phyloP scores from a whole-genome alignment of 192 early-diverging fungal species.

The Podila verticillata region DNA sequence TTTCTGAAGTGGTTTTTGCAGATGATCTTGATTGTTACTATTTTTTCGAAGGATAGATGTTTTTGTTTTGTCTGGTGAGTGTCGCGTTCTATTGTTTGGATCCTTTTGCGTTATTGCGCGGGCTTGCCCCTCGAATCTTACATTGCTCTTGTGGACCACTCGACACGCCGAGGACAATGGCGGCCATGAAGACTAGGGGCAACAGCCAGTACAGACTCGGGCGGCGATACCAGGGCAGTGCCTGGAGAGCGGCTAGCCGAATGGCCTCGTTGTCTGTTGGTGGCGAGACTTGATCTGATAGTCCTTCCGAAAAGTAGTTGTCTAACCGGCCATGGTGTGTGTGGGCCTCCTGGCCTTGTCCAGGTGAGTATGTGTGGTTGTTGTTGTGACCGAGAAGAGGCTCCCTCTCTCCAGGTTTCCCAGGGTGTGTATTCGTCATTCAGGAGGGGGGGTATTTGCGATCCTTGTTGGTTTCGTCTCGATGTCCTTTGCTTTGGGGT shows the following conservation, averaged over 20 bases:
- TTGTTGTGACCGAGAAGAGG: not conserved
- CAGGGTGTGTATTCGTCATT: not conserved
- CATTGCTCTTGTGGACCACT: constrained; percentile 27
- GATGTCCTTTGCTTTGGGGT: not conserved
- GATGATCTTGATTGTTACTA: constrained; percentile 25
- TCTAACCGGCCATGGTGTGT: not conserved
- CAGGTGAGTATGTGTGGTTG: not conserved
- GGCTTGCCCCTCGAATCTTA: no score
- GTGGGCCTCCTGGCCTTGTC: not conserved
- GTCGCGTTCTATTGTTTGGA: no score
- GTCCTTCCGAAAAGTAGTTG: not conserved
- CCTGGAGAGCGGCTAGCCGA: constrained; percentile 12
- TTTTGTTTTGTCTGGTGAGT: no score
- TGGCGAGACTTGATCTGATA: not conserved
- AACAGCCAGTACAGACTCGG: constrained; percentile 22
- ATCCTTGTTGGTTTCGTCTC: no score
- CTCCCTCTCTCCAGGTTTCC: not conserved
- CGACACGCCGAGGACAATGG: constrained; percentile 16
- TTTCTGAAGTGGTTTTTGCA: constrained; percentile 23
- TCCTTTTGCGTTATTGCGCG: no score
- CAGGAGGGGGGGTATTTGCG: no score
- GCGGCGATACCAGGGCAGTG: constrained; percentile 35
- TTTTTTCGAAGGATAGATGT: not conserved
- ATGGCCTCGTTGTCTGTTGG: constrained; percentile 12
- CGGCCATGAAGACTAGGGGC: constrained; percentile 30